Percentiles rank a stretch among this genome's conserved stretches.
Conservation (phyloP, 352 stramenopile genomes). For the Globisporangium polare region DNA sequence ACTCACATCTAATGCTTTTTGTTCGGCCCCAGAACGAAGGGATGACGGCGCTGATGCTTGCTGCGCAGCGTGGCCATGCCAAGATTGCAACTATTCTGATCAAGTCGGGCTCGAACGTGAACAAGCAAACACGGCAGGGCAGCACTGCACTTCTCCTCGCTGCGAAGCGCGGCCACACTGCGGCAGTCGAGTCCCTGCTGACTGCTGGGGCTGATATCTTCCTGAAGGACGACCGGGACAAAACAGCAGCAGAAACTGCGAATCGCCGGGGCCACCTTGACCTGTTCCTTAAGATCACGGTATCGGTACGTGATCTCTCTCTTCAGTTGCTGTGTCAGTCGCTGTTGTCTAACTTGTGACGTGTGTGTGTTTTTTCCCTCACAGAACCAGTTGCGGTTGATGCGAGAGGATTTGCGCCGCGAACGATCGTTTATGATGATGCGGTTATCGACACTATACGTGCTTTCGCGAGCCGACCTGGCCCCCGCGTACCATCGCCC, state of each 20-base stretch:
- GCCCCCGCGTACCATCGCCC: conserved; percentile 33
- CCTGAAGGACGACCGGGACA: conserved; percentile 84
- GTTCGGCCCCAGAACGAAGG: conserved; percentile 56
- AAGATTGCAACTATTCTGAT: conserved; percentile 80
- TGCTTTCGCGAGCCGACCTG: conserved; percentile 48
- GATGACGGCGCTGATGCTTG: conserved; percentile 87
- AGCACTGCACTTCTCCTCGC: conserved; percentile 82
- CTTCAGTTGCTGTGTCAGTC: neutral
- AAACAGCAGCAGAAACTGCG: conserved; percentile 80
- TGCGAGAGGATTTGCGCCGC: conserved; percentile 67
- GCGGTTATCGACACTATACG: conserved; percentile 67
- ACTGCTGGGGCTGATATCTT: conserved; percentile 84
- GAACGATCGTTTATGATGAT: conserved; percentile 72
- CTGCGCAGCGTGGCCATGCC: conserved; percentile 77
- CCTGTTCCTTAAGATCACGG: conserved; percentile 83
- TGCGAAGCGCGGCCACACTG: conserved; percentile 76
- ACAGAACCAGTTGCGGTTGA: conserved; percentile 78
- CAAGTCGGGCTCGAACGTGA: conserved; percentile 78
- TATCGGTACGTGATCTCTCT: conserved; percentile 33
- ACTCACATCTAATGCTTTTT: neutral
- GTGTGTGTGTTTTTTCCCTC: neutral
- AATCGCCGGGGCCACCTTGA: conserved; percentile 78
- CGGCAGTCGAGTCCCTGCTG: conserved; percentile 73
- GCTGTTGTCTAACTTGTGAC: conserved; percentile 1
- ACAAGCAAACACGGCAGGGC: conserved; percentile 85